phyloP scores from a whole-genome alignment of 2,329 filamentous ascomycete species.

The Aspergillus ruber region DNA sequence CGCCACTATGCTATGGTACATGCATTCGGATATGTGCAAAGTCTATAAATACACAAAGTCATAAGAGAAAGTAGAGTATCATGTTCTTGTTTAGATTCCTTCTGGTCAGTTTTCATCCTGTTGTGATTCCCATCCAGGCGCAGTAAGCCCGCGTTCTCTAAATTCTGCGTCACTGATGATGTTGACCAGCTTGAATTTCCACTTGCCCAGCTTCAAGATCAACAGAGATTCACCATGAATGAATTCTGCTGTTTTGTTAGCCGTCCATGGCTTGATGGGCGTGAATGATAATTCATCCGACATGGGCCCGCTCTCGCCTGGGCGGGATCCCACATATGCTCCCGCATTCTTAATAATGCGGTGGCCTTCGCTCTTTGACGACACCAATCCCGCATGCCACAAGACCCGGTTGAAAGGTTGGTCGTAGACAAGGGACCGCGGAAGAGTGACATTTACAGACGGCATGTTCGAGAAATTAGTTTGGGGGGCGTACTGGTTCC shows the following conservation, averaged over 20 bases:
- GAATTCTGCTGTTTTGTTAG: conserved; percentile 41
- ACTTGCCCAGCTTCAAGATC: conserved; percentile 55
- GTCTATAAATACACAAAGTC: conserved; percentile 1
- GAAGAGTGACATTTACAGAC: conserved; percentile 37
- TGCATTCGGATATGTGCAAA: neutral
- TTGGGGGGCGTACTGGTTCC: conserved; percentile 34
- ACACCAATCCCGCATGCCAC: conserved; percentile 46
- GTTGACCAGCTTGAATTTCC: conserved; percentile 52
- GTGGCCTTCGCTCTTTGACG: conserved; percentile 47
- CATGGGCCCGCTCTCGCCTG: conserved; percentile 37
- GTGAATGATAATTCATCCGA: conserved; percentile 44
- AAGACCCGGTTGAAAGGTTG: conserved; percentile 46
- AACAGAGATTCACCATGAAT: conserved; percentile 47
- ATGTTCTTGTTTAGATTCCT: neutral
- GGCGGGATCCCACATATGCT: conserved; percentile 43
- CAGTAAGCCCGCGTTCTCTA: conserved; percentile 38
- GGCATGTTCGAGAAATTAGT: conserved; percentile 35
- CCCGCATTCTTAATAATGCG: conserved; percentile 45
- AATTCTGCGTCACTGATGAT: conserved; percentile 52
- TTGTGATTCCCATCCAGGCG: conserved; percentile 46
- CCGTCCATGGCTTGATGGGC: conserved; percentile 40
- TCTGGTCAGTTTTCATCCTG: neutral
- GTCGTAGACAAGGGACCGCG: conserved; percentile 43
- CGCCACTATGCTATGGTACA: no score
- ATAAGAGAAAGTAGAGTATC: neutral